phyloP scores from a whole-genome alignment of 1,139 yeast species.

The Arxiozyma slooffiae region DNA sequence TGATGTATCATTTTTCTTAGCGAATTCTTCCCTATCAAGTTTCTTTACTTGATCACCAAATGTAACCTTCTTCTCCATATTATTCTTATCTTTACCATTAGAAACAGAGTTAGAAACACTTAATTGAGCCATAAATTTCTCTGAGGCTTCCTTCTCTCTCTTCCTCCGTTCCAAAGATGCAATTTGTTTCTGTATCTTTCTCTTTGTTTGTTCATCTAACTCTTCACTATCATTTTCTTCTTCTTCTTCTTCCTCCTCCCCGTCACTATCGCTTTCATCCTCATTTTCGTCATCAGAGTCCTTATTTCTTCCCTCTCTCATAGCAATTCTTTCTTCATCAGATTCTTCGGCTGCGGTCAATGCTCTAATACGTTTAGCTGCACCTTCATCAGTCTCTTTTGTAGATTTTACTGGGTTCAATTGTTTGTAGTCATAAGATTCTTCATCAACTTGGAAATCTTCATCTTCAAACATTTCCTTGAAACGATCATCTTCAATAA shows the following conservation, averaged over 20 bases:
- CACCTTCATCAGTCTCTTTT: conserved; percentile 38
- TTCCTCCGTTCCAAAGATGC: conserved; percentile 36
- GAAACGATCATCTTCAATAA: conserved; percentile 43
- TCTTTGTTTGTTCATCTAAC: conserved; percentile 32
- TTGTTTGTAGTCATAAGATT: conserved; percentile 82
- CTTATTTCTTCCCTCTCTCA: conserved; percentile 19
- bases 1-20: conserved; percentile 30
- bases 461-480: conserved; percentile 91
- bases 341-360: conserved; percentile 85
- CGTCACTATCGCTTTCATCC: conserved; percentile 29
- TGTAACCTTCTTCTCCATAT: conserved; percentile 21
- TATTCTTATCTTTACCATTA: conserved; percentile 1
- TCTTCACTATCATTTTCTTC: conserved; percentile 30
- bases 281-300: conserved; percentile 21
- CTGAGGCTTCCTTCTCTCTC: conserved; percentile 42
- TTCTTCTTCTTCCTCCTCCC: conserved; percentile 29
- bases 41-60: conserved; percentile 36
- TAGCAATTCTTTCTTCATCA: conserved; percentile 57
- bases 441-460: conserved; percentile 81
- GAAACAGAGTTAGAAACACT: conserved; percentile 37
- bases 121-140: conserved; percentile 50
- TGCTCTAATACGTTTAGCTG: conserved; percentile 45
- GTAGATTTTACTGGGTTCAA: conserved; percentile 69
- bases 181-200: conserved; percentile 39
- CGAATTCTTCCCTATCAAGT: conserved; percentile 36